These are phyloP conservation scores for Theileria parva DNA, from an alignment of 169 alveolate species.

Conservation along the genomic window DNA sequence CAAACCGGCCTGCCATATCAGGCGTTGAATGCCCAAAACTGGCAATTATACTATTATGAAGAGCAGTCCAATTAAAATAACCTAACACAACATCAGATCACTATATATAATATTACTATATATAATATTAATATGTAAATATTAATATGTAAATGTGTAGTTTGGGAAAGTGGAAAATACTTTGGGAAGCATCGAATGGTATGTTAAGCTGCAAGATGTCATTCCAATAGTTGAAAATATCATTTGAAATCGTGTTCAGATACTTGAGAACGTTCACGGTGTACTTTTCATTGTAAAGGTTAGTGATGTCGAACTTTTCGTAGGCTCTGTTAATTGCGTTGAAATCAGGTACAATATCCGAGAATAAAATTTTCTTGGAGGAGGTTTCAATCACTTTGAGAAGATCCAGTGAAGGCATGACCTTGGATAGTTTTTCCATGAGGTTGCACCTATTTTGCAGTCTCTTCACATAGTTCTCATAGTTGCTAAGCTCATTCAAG, in stretches of 20 bases:
- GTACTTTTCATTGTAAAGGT: background rate
- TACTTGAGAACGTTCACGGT: constrained; percentile 1
- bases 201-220: constrained; percentile 1
- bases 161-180: too few relatives aligned
- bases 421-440: constrained; percentile 10
- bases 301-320: background rate
- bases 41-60: constrained; percentile 30
- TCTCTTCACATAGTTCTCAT: constrained; percentile 9
- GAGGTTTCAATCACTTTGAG: background rate
- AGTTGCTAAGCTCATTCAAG: constrained; percentile 2
- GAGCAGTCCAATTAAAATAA: constrained; percentile 30
- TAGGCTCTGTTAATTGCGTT: constrained; percentile 7
- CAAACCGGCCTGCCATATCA: constrained; percentile 75
- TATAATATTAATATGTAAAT: too few relatives aligned
- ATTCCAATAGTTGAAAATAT: constrained; percentile 8
- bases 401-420: constrained; percentile 7
- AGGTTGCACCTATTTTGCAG: background rate
- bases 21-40: constrained; percentile 74
- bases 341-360: background rate
- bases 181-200: background rate
- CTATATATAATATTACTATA: too few relatives aligned
- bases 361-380: background rate
- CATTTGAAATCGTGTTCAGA: background rate
- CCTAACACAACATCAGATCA: too few relatives aligned
- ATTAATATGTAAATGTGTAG: too few relatives aligned